Conservation (phyloP, 176 grass and related monocot species). For the Eleusine indica region DNA sequence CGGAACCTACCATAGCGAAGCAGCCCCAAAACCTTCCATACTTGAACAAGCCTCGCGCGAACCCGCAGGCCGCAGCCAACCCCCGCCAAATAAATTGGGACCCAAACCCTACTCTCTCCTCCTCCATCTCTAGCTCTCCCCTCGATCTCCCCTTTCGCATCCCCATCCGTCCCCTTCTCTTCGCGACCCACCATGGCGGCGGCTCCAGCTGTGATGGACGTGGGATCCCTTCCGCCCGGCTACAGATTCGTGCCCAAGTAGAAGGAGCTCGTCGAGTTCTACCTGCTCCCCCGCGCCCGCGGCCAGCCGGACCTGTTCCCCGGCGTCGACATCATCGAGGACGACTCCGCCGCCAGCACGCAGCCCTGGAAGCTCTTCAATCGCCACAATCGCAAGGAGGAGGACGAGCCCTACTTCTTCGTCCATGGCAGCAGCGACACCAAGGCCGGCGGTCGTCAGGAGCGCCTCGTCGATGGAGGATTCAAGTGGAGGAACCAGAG, state of each 20-base stretch:
- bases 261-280: background rate
- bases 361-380: conserved; percentile 16
- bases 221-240: background rate
- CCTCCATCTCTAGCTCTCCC: background rate
- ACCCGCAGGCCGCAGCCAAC: too few relatives aligned
- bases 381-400: background rate
- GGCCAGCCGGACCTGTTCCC: background rate
- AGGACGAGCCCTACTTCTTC: background rate
- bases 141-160: background rate
- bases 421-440: background rate
- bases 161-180: background rate
- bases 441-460: background rate
- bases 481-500: too few relatives aligned
- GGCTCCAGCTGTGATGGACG: too few relatives aligned
- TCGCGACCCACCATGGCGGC: background rate
- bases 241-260: background rate
- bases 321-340: background rate
- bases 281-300: background rate
- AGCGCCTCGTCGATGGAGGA: background rate
- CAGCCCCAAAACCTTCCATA: too few relatives aligned
- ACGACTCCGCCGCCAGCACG: background rate
- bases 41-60: too few relatives aligned
- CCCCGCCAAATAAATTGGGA: too few relatives aligned
- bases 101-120: background rate
- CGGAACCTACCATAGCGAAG: background rate